Base-by-base conservation (phyloP, 306 rosid genomes). In the Carpinus viminea region DNA sequence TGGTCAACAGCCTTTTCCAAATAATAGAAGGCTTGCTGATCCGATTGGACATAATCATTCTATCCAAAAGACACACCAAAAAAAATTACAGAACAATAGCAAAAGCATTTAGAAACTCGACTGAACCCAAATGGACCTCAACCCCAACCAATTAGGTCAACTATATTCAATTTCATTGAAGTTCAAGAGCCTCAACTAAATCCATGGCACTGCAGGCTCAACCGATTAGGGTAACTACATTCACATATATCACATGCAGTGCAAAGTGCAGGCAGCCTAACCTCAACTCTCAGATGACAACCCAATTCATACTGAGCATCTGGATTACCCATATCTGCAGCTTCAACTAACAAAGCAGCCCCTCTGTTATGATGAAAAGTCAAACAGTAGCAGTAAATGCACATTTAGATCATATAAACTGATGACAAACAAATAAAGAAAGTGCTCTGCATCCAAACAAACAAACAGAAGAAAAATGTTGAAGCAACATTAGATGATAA, bases 1-100 rank as follows among this genome's bases (percentile, higher is more conserved):
- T 91, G 97, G 45, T 95, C 98, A 73, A 90, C 98, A 56, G 93
- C 98, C 84, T 90, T 93, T 92, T 91, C 97, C 92, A 95, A 71
- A 87, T 90, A 91, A 89, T 92, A 87, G 65, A 95, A 93, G 66
- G 98, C 98, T 87, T 89, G 92, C 81, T 95, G 96, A 85, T 91
- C 98, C 15, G 96, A 84, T 31, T 90, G 91, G 82, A 93, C 96
- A 79, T 92, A 71, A 3, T 93, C 90, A 80, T 92, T 95, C 97
- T 95, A 78, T 74, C 62, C 21, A 77, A 38, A 73, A 80, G 31
- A 50, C 41, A 72, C 61, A 41, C 76, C 52, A 72, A 55, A 43
- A 34, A 66, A 28, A 21, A 18, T 56, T 70, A 26, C 20, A 18
- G 68, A 60, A 48, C 52, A 60, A n/a, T 74, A 62, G 8, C 52